Percentiles rank a stretch among this genome's conserved stretches.
phyloP scores from a whole-genome alignment of 2,329 filamentous ascomycete genomes.

The Colletotrichum spaethianum region DNA sequence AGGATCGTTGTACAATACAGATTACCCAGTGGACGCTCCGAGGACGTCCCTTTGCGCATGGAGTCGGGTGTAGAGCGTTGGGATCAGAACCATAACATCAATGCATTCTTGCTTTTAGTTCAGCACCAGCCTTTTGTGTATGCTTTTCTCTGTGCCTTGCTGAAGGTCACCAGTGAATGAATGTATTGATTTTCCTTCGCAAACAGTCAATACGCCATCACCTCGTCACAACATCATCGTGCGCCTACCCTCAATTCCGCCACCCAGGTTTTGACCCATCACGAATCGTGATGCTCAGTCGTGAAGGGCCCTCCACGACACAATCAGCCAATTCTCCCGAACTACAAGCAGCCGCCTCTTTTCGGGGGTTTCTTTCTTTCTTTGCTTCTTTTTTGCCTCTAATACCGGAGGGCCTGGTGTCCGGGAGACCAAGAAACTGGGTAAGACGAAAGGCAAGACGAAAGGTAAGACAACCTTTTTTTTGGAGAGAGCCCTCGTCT shows the following conservation, averaged over 20 bases:
- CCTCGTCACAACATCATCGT: background rate
- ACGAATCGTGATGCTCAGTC: background rate
- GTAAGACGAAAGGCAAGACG: no score
- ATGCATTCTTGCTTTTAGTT: constrained; percentile 22
- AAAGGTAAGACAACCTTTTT: background rate
- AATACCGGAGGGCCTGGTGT: no score
- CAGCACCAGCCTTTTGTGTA: constrained; percentile 8
- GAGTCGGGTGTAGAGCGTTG: constrained; percentile 38
- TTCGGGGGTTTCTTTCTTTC: background rate
- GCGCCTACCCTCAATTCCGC: background rate
- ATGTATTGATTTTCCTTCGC: background rate
- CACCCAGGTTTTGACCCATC: no score
- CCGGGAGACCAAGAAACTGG: no score
- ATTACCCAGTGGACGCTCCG: constrained; percentile 31
- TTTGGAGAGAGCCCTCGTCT: background rate
- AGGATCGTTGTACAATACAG: constrained; percentile 26
- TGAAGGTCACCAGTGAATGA: background rate
- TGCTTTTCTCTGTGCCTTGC: background rate
- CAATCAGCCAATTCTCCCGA: background rate
- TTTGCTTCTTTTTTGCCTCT: no score
- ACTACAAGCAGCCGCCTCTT: background rate
- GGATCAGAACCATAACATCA: constrained; percentile 14
- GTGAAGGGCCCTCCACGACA: background rate
- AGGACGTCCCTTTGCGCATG: constrained; percentile 25
- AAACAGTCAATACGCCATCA: background rate